Percentiles rank a stretch among this genome's conserved stretches.
Evolutionary conservation across 1,284 basidiomycete species (phyloP).

Genomic region (Sanghuangporus weigelae): DNA sequence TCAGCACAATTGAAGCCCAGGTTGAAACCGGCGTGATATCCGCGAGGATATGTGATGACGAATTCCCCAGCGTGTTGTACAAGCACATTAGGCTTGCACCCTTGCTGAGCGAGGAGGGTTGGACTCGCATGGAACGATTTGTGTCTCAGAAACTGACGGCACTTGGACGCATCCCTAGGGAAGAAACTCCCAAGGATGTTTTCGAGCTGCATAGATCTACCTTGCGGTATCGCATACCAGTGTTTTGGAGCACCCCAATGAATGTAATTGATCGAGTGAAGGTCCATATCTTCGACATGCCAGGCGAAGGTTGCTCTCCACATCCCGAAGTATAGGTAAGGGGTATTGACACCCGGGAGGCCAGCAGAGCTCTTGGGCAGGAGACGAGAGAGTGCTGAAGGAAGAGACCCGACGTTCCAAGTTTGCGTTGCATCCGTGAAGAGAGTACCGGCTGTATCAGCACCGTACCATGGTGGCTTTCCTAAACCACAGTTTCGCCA

Average conservation of each 20-base stretch:
- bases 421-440: slow-evolving; percentile 76
- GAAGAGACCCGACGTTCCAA: slow-evolving; percentile 94
- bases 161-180: slow-evolving; percentile 77
- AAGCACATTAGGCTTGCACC: slow-evolving; percentile 81
- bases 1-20: slow-evolving; percentile 97
- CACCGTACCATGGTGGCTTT: slow-evolving; percentile 92
- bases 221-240: slow-evolving; percentile 96
- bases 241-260: slow-evolving; percentile 97
- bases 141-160: slow-evolving; percentile 93
- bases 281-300: slow-evolving; percentile 98
- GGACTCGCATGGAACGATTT: slow-evolving; percentile 96
- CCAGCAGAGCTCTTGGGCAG: slow-evolving; percentile 60
- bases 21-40: slow-evolving; percentile 97
- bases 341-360: slow-evolving; percentile 94
- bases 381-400: slow-evolving; percentile 84
- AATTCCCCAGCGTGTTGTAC: slow-evolving; percentile 93
- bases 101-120: slow-evolving; percentile 70
- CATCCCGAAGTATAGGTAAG: slow-evolving; percentile 99
- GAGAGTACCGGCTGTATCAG: slow-evolving; percentile 89
- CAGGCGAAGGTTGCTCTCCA: slow-evolving; percentile 98
- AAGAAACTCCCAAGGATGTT: slow-evolving; percentile 83
- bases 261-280: slow-evolving; percentile 98
- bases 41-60: slow-evolving; percentile 91
- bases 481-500: slow-evolving; percentile 91
- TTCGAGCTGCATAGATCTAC: slow-evolving; percentile 72